phyloP scores from a whole-genome alignment of 1,284 basidiomycete species.

The Moesziomyces aphidis region DNA sequence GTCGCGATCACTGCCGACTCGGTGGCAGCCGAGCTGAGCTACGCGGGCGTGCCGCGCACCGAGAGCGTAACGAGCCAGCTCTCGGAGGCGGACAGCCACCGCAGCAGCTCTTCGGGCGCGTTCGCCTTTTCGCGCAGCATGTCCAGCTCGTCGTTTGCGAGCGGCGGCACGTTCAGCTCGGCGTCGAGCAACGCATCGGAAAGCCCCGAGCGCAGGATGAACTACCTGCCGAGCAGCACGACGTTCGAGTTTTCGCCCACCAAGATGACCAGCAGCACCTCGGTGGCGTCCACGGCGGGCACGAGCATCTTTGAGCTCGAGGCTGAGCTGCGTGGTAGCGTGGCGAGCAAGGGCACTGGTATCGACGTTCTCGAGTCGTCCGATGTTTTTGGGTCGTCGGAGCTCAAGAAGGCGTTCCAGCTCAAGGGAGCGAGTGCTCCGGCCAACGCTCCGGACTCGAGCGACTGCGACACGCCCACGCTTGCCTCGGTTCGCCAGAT shows the following conservation, averaged over 20 bases:
- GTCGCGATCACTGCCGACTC: conserved; percentile 29
- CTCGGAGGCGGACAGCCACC: conserved; percentile 31
- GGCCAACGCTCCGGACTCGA: conserved; percentile 19
- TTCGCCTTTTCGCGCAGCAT: conserved; percentile 51
- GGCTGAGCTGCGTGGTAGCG: conserved; percentile 6
- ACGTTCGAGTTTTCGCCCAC: conserved; percentile 38
- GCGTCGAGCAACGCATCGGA: conserved; percentile 43
- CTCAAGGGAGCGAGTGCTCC: conserved; percentile 12
- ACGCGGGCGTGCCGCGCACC: conserved; percentile 28
- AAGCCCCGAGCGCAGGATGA: conserved; percentile 40
- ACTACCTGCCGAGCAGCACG: conserved; percentile 19
- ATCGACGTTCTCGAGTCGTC: neutral
- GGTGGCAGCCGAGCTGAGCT: conserved; percentile 24
- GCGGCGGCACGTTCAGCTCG: conserved; percentile 47
- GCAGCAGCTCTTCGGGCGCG: conserved; percentile 47
- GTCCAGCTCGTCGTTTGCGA: conserved; percentile 46
- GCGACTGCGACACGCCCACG: conserved; percentile 54
- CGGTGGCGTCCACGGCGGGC: conserved; percentile 35
- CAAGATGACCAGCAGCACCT: conserved; percentile 36
- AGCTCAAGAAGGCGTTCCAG: conserved; percentile 44
- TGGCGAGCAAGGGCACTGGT: neutral
- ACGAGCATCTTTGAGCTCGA: conserved; percentile 43
- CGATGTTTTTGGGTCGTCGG: conserved; percentile 1
- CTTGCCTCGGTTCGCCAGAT: conserved; percentile 44
- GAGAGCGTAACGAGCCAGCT: conserved; percentile 46